Evolutionary conservation across 495 filamentous ascomycete genomes (phyloP).

Genomic region (Aspergillus cavernicola): DNA sequence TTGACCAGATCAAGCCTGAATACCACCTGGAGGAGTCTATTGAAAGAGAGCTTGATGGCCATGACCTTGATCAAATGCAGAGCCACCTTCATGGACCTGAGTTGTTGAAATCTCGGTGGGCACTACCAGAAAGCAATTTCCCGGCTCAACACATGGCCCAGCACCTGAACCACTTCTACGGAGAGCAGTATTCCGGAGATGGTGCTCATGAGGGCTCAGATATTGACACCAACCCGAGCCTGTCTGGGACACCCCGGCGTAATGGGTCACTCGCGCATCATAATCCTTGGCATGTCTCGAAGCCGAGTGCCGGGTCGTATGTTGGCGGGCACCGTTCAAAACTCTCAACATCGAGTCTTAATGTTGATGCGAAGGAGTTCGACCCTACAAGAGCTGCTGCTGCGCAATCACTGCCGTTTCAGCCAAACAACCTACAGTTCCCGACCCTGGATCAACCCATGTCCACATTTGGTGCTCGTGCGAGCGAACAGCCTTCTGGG

Average conservation of each 20-base stretch:
- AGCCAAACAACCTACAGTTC: constrained; percentile 53
- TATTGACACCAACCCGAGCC: constrained; percentile 73
- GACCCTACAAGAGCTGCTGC: constrained; percentile 64
- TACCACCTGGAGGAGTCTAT: constrained; percentile 76
- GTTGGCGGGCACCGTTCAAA: constrained; percentile 53
- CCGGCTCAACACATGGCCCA: constrained; percentile 30
- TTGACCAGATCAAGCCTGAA: constrained; percentile 70
- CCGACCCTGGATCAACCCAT: constrained; percentile 26
- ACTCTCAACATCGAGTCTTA: constrained; percentile 71
- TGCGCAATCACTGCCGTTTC: constrained; percentile 55
- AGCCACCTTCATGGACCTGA: constrained; percentile 30
- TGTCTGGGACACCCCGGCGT: constrained; percentile 58
- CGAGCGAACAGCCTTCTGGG: constrained; percentile 29
- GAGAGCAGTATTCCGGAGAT: constrained; percentile 31
- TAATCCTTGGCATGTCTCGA: constrained; percentile 38
- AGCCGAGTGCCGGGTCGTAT: constrained; percentile 38
- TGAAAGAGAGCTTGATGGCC: constrained; percentile 66
- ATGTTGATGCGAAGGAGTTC: constrained; percentile 85
- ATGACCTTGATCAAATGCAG: constrained; percentile 40
- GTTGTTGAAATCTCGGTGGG: constrained; percentile 39
- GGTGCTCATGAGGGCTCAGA: constrained; percentile 59
- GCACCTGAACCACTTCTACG: constrained; percentile 36
- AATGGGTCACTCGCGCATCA: constrained; percentile 31
- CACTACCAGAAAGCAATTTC: constrained; percentile 24
- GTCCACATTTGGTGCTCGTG: constrained; percentile 25